Evolutionary conservation across 1,284 basidiomycete genomes (phyloP).

Genomic region (Erythrobasidium hasegawianum): DNA sequence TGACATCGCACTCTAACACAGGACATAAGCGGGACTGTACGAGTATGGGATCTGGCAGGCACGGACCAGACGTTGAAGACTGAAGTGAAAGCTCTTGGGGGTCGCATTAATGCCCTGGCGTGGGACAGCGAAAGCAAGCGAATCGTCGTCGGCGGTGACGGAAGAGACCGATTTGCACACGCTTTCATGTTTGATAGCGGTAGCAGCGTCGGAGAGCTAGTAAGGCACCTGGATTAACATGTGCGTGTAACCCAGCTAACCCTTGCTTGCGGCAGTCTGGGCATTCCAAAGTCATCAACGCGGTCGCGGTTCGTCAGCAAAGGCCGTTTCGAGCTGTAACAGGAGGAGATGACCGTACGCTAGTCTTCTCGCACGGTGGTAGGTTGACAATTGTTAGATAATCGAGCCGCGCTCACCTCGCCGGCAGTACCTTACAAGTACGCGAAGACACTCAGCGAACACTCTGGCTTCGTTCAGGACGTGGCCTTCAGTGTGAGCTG

Average conservation of each 20-base stretch:
- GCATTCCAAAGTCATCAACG: slow-evolving; percentile 89
- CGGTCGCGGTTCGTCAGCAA: slow-evolving; percentile 82
- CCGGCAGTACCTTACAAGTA: slow-evolving; percentile 73
- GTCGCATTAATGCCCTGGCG: slow-evolving; percentile 83
- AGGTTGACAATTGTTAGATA: background rate
- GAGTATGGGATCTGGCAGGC: slow-evolving; percentile 66
- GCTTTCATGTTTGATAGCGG: slow-evolving; percentile 78
- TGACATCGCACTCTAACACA: background rate
- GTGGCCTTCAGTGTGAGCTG: slow-evolving; percentile 51
- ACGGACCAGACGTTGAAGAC: slow-evolving; percentile 80
- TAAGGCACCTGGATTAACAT: background rate
- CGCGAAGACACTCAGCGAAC: slow-evolving; percentile 71
- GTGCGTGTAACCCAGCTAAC: too few species aligned
- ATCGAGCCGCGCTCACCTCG: background rate
- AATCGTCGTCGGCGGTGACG: slow-evolving; percentile 93
- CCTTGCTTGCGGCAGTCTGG: slow-evolving; percentile 53
- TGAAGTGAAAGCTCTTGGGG: slow-evolving; percentile 76
- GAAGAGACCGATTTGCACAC: slow-evolving; percentile 68
- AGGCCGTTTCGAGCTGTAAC: slow-evolving; percentile 82
- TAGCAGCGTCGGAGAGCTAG: slow-evolving; percentile 73
- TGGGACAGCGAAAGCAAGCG: slow-evolving; percentile 98
- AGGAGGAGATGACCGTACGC: slow-evolving; percentile 68
- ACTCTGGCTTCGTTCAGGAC: slow-evolving; percentile 92
- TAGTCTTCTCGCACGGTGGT: slow-evolving; percentile 67
- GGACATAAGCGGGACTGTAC: slow-evolving; percentile 23